Evolutionary conservation across 2,329 filamentous ascomycete genomes (phyloP), one percentile per base, ranked within the genome.

Genomic region (Orbilia ellipsospora): DNA sequence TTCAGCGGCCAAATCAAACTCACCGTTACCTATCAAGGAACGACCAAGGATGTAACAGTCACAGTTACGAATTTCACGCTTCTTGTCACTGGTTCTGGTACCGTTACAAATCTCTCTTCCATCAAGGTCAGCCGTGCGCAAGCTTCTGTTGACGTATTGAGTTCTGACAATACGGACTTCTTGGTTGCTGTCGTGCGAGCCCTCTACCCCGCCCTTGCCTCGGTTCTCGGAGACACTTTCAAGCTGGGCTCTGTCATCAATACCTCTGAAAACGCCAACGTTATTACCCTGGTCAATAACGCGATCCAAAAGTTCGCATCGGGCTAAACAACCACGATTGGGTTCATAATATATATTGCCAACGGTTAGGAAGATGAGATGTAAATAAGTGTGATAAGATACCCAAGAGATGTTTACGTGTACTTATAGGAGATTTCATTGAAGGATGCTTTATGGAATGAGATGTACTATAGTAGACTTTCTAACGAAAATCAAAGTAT

Each of bases 241-340:
- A 67, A 67, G 51, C 42, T 73, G 16, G 50, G 42, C 4, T 63
- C 70, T 3, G 12, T 74, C 13, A 23, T 68, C 23, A 74, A 74
- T 40, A 74, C 63, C 5, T 74, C 70, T 4, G 70, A 74, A 50
- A 67, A 74, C 12, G 50, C 62, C 10, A 73, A 73, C 42, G 13
- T 67, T 4, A 31, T 73, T 44, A 44, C 16, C 6, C 26, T 67
- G 13, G 42, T 67, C 28, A 73, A 73, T 56, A 52, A 42, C 20
- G 69, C 69, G 2, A 67, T 73, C 62, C 61, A 73, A 40, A 54
- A 55, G 15, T 51, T 73, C 20, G 36, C 61, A 20, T 61, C 57
- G 8, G 26, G 57, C 13, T 61, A 59, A 23, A 57, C 28, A 20
- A 13, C 23, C 23, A 23, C 44, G 16, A 13, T 48, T 52, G 31